These are phyloP conservation scores for Scheffersomyces lignosus DNA, from an alignment of 805 yeast species.

Conservation along the genomic window DNA sequence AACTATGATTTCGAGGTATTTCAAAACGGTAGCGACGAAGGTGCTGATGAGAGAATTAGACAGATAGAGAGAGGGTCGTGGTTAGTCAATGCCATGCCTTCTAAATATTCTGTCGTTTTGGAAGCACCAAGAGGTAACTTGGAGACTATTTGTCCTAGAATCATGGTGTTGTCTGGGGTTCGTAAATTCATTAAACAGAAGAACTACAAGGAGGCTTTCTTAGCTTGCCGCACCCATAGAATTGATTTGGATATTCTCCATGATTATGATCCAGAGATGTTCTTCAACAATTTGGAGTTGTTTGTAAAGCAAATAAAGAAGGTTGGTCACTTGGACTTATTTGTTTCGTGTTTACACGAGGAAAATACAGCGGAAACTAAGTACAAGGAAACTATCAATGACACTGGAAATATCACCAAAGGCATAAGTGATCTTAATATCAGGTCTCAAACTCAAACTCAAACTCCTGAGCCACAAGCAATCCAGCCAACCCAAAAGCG, in stretches of 20 bases:
- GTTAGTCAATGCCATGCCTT: conserved; percentile 79
- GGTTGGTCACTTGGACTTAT: conserved; percentile 79
- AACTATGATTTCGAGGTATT: conserved; percentile 37
- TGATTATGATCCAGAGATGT: conserved; percentile 79
- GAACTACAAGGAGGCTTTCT: conserved; percentile 71
- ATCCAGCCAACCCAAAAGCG: conserved; percentile 20
- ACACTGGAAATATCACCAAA: conserved; percentile 12
- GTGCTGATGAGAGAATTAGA: conserved; percentile 77
- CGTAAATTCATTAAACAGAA: conserved; percentile 61
- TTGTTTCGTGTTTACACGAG: conserved; percentile 80
- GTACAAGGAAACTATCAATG: conserved; percentile 67
- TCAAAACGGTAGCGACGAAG: conserved; percentile 19
- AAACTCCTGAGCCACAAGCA: conserved; percentile 25
- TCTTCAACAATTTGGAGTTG: conserved; percentile 58
- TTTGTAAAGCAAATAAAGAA: conserved; percentile 71
- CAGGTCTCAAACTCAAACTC: conserved; percentile 9
- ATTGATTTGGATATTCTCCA: conserved; percentile 86
- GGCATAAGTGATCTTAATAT: conserved; percentile 10
- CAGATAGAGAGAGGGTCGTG: conserved; percentile 89
- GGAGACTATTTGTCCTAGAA: conserved; percentile 91
- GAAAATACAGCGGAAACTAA: conserved; percentile 83
- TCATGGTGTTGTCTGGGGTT: conserved; percentile 84
- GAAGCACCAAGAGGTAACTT: conserved; percentile 97
- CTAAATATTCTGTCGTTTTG: conserved; percentile 75
- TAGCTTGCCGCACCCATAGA: conserved; percentile 85